Evolutionary conservation across 208 protist species (phyloP).

Genomic region (Cochliopodium minus): DNA sequence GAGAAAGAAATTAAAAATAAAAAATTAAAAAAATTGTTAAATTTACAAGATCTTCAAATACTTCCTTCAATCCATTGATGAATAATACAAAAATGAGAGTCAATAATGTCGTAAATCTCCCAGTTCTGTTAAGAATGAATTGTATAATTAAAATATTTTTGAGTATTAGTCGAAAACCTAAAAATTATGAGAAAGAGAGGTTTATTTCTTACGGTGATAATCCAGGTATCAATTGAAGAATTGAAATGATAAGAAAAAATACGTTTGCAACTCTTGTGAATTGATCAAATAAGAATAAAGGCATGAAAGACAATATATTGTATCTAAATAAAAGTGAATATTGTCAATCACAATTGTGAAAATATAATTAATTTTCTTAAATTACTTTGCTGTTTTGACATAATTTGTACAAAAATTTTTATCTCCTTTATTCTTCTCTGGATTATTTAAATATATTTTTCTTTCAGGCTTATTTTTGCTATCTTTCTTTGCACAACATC

Average conservation of each 20-base stretch:
- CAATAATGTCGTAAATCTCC: constrained; percentile 17
- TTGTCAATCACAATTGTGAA: no score
- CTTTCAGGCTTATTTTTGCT: no score
- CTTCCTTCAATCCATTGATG: constrained; percentile 21
- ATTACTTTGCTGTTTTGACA: no score
- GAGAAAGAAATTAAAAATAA: not conserved
- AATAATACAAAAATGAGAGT: constrained; percentile 18
- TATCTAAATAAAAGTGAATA: no score
- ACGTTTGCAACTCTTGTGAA: constrained; percentile 24
- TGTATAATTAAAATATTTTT: not conserved
- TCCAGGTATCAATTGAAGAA: constrained; percentile 15
- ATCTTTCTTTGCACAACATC: no score
- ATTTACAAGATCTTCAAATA: constrained; percentile 15
- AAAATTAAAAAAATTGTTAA: not conserved
- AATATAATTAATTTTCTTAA: no score
- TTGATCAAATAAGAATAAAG: constrained; percentile 28
- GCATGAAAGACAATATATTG: constrained; percentile 8
- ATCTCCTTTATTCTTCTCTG: no score
- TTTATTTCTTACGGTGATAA: not conserved
- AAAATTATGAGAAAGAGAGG: not conserved
- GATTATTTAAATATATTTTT: no score
- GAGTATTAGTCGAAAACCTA: not conserved
- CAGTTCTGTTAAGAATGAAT: constrained; percentile 6
- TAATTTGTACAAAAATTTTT: no score
- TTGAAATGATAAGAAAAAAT: constrained; percentile 26